Evolutionary conservation across 1,284 basidiomycete species (phyloP), one percentile per base, ranked within the genome.

Genomic region (Lignosus rhinocerotis): DNA sequence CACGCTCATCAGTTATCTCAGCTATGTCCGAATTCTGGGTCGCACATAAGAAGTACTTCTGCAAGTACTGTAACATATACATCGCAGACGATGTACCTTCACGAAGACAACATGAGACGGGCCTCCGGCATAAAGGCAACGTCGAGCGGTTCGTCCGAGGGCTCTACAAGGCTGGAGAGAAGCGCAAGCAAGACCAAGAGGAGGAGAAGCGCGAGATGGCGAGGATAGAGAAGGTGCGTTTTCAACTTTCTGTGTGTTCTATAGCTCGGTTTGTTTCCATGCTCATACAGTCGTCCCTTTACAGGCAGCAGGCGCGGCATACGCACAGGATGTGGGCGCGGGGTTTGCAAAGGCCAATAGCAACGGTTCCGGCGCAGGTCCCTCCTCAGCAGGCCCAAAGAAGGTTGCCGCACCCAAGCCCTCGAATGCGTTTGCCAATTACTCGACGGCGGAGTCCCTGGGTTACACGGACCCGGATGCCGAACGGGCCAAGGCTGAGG

Each of bases 71-170:
- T 75, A 90, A 93, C 48, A 92, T 90, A 58, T 94, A 89, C 76
- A 96, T 98, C 63, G 85, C 93, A 56, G 95, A 97, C 74, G 94
- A 97, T 79, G 92, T 85, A 11, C 95, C 95, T 6, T 98, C 96
- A 2, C 85, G 92, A 53, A 81, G 85, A 62, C 94, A 96, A 60
- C 97, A 99, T 73, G 97, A 99, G 75, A 91, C 85, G 62, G 97
- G 97, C 45, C 76, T 96, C 51, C 86, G 93, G 48, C 97, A 99
- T 78, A 93, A 97, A 72, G 94, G 94, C 49, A 97, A 93, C 73
- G 87, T 93, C 61, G 95, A 98, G 70, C 83, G 95, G 9, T 96
- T 91, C 73, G 92, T 99, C 53, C 82, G 93, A 43, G 86, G 91
- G 43, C 83, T 98, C 32, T 99, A 99, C 82, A 96, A 96, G 78